phyloP scores from a whole-genome alignment of 257 asterid species.

The Gentiana straminea region DNA sequence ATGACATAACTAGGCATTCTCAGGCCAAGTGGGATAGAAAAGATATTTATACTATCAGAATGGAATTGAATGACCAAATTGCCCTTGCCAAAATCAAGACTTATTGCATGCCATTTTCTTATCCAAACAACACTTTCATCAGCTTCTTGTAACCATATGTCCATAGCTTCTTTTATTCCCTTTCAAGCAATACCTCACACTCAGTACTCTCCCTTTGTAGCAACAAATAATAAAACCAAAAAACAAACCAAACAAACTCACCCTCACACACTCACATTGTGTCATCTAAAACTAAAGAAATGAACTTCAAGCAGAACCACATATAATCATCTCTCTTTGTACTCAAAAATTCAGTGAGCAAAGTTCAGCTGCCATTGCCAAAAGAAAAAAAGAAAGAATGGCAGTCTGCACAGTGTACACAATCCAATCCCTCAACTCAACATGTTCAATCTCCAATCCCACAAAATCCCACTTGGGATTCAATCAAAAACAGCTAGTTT shows the following conservation, averaged over 20 bases:
- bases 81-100: slow-evolving; percentile 9
- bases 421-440: slow-evolving; percentile 56
- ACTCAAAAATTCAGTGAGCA: slow-evolving; percentile 10
- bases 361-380: not conserved
- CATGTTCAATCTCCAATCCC: slow-evolving; percentile 58
- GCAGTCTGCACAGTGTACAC: slow-evolving; percentile 72
- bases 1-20: no score
- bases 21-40: no score
- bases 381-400: slow-evolving; percentile 24
- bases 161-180: slow-evolving; percentile 29
- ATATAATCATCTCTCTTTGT: slow-evolving; percentile 9
- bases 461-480: slow-evolving; percentile 56
- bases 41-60: no score
- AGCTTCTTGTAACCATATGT: slow-evolving; percentile 24
- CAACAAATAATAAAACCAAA: not conserved
- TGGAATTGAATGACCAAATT: not conserved
- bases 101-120: slow-evolving; percentile 6
- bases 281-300: slow-evolving; percentile 9
- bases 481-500: slow-evolving; percentile 43
- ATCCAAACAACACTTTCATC: slow-evolving; percentile 25
- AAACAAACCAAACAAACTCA: not conserved
- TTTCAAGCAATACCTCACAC: slow-evolving; percentile 22
- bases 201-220: not conserved
- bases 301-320: slow-evolving; percentile 11
- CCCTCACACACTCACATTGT: slow-evolving; percentile 5